phyloP scores from a whole-genome alignment of 306 rosid genomes.

The Glycine latifolia region DNA sequence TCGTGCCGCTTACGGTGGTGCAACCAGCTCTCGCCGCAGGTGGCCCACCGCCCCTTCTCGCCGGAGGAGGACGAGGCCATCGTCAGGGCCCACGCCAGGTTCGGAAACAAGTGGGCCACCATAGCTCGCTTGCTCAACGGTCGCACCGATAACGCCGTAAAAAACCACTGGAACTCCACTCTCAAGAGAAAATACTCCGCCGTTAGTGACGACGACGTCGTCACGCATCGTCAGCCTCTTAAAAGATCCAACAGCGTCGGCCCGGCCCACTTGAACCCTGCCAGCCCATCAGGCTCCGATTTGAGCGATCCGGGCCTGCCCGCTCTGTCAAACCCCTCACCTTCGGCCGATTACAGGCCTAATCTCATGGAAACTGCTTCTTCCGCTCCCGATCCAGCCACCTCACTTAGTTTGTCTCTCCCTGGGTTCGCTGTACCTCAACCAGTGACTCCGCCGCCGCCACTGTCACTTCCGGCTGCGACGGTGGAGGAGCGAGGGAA shows the following conservation, averaged over 20 bases:
- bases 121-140: slow-evolving; percentile 80
- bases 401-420: slow-evolving; percentile 64
- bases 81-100: slow-evolving; percentile 65
- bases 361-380: slow-evolving; percentile 47
- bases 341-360: slow-evolving; percentile 45
- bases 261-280: slow-evolving; percentile 57
- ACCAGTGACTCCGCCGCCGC: neutral
- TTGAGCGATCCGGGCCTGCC: slow-evolving; percentile 76
- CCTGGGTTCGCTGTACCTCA: slow-evolving; percentile 53
- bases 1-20: slow-evolving; percentile 95
- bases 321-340: slow-evolving; percentile 33
- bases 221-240: slow-evolving; percentile 49
- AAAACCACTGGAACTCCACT: slow-evolving; percentile 93
- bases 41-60: slow-evolving; percentile 74
- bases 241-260: slow-evolving; percentile 83
- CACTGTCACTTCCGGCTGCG: neutral
- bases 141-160: slow-evolving; percentile 90
- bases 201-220: slow-evolving; percentile 46
- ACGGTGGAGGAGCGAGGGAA: slow-evolving; percentile 22
- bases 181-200: slow-evolving; percentile 76
- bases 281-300: slow-evolving; percentile 78
- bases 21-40: slow-evolving; percentile 90
- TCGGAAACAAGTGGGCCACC: slow-evolving; percentile 89
- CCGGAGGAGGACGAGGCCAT: slow-evolving; percentile 74
- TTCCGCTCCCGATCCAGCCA: slow-evolving; percentile 63